Base-by-base conservation (phyloP, 768 basidiomycete species). In the Suillus fuscotomentosus region DNA sequence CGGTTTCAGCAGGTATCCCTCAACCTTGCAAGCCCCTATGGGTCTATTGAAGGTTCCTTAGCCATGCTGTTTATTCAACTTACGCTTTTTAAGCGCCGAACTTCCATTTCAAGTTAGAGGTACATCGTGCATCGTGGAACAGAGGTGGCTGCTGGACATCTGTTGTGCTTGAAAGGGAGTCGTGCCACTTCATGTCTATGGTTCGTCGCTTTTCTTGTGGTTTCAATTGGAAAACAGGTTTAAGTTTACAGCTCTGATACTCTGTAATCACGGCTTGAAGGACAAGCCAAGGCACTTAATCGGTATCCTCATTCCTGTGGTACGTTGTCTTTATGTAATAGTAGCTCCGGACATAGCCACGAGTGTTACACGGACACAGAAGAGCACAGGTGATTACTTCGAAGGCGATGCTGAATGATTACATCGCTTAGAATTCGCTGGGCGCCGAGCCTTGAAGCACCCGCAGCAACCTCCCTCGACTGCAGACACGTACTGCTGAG, bases 1-100 rank as follows among this genome's bases (percentile, higher is more conserved):
- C 82, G 22, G 87, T 95, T 39, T 82, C 84, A 10, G 80, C 80
- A 56, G 86, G 90, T 11, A 79, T 96, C 3, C 90, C 90, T 1
- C 74, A 78, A 67, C 78, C 95, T 47, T 97, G 94, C 93, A 70
- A 67, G 87, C 71, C 48, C 62, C 50, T 57, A 24, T 60, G 17
- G 22, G 17, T 60, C 50, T 54, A 22, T 59, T 11, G 39, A 27
- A 17, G 48, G 36, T 63, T 65, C 42, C 11, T 61, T 24, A 50
- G 27, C n/a, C 55, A 59, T 50, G 9, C 60, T n/a, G 38, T 56
- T 67, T 55, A 71, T 62, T 65, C 54, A 67, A 45, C n/a, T 62
- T 70, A 43, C 68, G 2, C 20, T 54, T 10, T 34, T 54, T 20
- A 54, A 34, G 53, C 31, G 31, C 53, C 31, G 20, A 54, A 34